phyloP scores from a whole-genome alignment of 2,329 filamentous ascomycete genomes.

The Blastomyces parvus region DNA sequence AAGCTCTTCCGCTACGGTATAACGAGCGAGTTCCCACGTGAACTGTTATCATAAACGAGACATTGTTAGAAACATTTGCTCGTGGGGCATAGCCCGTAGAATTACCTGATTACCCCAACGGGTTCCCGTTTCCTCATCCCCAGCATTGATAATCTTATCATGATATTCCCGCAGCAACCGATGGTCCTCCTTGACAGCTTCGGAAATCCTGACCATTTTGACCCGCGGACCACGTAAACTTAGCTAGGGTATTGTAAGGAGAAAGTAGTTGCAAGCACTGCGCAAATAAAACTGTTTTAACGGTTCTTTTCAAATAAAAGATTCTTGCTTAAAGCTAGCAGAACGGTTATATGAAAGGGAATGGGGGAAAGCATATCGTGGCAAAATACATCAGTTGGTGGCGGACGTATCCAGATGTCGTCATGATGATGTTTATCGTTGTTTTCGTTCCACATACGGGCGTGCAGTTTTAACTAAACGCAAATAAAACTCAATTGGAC shows the following conservation, averaged over 20 bases:
- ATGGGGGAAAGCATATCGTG: background rate
- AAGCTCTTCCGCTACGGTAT: constrained; percentile 44
- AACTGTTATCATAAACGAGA: constrained; percentile 26
- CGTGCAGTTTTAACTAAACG: background rate
- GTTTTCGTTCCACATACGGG: background rate
- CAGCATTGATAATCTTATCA: constrained; percentile 34
- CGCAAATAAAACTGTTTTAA: background rate
- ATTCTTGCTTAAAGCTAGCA: background rate
- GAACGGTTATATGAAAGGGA: background rate
- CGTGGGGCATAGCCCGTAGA: background rate
- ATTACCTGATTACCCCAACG: constrained; percentile 38
- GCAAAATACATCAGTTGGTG: background rate
- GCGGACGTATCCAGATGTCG: background rate
- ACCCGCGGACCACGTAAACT: background rate
- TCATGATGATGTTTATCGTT: background rate
- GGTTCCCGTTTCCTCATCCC: constrained; percentile 35
- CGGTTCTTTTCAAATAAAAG: background rate
- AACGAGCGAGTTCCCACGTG: constrained; percentile 45
- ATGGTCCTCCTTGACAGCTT: constrained; percentile 37
- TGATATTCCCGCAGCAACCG: constrained; percentile 36
- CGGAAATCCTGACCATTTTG: constrained; percentile 23
- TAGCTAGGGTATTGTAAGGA: background rate
- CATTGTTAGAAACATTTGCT: background rate
- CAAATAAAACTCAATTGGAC: background rate
- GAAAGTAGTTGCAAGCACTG: background rate